A percentile compares a stretch with the other conserved stretches of the same genome.
Conservation (phyloP, 768 basidiomycete genomes). For the Hysterangium stoloniferum region DNA sequence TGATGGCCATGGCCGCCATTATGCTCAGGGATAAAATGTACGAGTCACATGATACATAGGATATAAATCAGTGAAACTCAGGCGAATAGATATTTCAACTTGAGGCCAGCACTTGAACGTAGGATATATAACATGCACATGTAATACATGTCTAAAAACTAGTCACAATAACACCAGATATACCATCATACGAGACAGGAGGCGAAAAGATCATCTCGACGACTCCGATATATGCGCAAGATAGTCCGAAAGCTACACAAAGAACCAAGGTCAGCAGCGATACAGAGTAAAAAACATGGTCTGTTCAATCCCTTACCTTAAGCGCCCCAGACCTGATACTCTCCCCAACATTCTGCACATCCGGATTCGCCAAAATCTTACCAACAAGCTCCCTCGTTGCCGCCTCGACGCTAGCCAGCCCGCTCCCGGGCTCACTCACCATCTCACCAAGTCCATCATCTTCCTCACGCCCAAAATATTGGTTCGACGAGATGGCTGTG, state of each 20-base stretch:
- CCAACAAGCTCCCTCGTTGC: conserved; percentile 72
- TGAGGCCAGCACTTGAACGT: no score
- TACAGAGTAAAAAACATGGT: not conserved
- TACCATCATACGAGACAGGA: no score
- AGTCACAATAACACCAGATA: no score
- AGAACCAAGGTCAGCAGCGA: conserved; percentile 8
- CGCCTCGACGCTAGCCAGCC: conserved; percentile 46
- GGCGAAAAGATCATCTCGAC: not conserved
- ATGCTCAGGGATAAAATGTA: no score
- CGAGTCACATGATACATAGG: no score
- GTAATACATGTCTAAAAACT: no score
- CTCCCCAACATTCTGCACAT: conserved; percentile 80
- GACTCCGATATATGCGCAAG: conserved; percentile 12
- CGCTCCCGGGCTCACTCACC: conserved; percentile 41
- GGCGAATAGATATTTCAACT: no score
- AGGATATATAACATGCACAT: no score
- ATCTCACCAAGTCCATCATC: conserved; percentile 46
- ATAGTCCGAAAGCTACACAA: conserved; percentile 41
- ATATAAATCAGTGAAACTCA: no score
- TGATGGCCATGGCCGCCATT: no score
- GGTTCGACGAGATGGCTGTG: conserved; percentile 87
- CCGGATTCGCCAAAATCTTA: conserved; percentile 72
- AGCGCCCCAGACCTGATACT: conserved; percentile 72
- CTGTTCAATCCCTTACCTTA: conserved; percentile 46
- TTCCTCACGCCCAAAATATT: conserved; percentile 93